Conservation (phyloP, 441 rosid species). For the Croton laevigatus region DNA sequence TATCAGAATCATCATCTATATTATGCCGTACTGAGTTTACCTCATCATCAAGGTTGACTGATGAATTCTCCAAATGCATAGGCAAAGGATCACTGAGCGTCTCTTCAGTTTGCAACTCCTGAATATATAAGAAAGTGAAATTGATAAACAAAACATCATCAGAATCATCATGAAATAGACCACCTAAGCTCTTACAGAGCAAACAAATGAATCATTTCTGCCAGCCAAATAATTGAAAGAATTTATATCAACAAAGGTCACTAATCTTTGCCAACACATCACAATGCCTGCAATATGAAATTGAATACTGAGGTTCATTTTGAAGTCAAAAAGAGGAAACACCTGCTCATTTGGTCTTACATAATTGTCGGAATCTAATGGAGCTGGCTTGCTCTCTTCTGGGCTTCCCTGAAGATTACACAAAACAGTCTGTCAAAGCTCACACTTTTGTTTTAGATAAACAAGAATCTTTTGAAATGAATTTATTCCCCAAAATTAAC, state of each 20-base stretch:
- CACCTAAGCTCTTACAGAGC: neutral
- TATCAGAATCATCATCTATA: constrained; percentile 5
- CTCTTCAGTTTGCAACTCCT: constrained; percentile 31
- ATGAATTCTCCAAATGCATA: constrained; percentile 32
- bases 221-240: neutral
- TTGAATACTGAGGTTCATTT: constrained; percentile 4
- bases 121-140: constrained; percentile 15
- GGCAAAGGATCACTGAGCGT: constrained; percentile 29
- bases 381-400: constrained; percentile 37
- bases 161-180: neutral
- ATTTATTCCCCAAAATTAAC: neutral
- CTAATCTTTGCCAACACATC: neutral
- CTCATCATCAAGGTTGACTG: constrained; percentile 43
- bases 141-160: constrained; percentile 7
- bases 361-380: constrained; percentile 26
- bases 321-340: constrained; percentile 10
- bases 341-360: constrained; percentile 38
- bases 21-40: constrained; percentile 23
- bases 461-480: neutral
- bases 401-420: constrained; percentile 40
- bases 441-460: constrained; percentile 12
- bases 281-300: neutral
- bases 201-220: neutral
- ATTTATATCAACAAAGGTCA: neutral
- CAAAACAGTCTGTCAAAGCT: constrained; percentile 8